phyloP scores from a whole-genome alignment of 1,139 yeast genomes.

The Starmera stellimalicola region DNA sequence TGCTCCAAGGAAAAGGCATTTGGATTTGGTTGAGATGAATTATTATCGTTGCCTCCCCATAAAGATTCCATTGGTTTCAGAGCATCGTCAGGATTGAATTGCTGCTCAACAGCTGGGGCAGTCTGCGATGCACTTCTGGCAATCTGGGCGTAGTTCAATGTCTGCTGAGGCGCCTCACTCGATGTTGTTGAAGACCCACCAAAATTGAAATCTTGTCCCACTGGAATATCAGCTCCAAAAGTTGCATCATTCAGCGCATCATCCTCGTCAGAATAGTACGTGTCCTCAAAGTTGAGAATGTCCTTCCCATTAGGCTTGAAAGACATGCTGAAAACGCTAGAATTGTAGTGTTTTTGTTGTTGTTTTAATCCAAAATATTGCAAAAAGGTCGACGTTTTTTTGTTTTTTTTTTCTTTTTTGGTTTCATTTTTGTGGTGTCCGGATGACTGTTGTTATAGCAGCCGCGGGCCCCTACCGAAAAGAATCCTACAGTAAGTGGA shows the following conservation, averaged over 20 bases:
- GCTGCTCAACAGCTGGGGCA: conserved; percentile 8
- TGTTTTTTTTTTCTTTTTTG: neutral
- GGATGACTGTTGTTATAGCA: no score
- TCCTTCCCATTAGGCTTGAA: conserved; percentile 3
- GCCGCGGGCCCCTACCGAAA: no score
- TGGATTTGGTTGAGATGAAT: conserved; percentile 22
- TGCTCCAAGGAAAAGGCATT: conserved; percentile 62
- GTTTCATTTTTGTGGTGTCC: neutral
- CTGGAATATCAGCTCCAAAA: conserved; percentile 54
- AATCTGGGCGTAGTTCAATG: conserved; percentile 20
- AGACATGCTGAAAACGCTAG: neutral
- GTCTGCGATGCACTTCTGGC: conserved; percentile 37
- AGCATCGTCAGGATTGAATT: conserved; percentile 22
- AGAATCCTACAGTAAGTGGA: no score
- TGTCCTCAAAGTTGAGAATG: conserved; percentile 51
- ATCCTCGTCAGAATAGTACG: conserved; percentile 70
- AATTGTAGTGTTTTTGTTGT: no score
- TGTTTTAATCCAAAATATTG: no score
- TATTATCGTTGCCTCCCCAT: conserved; percentile 33
- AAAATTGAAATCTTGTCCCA: conserved; percentile 72
- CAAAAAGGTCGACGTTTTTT: no score
- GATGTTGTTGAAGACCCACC: conserved; percentile 25
- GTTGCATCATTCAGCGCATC: conserved; percentile 86
- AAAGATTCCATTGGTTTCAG: conserved; percentile 60
- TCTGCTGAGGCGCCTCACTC: conserved; percentile 6